Conservation (phyloP, 345 rosid genomes). For the Gossypium thurberi region DNA sequence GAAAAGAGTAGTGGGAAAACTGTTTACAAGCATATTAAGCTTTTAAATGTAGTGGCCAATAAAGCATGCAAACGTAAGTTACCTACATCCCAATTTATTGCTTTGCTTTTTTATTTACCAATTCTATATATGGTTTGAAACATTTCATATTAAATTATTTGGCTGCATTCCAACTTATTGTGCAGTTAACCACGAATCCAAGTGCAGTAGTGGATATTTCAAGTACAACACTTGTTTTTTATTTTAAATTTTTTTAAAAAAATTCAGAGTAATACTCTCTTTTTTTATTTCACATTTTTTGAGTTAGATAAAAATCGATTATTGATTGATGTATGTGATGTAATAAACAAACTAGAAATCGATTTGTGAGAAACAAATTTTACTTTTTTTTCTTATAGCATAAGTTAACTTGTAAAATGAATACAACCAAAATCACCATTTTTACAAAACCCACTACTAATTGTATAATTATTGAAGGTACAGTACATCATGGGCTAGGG, state of each 20-base stretch:
- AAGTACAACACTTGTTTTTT: not conserved
- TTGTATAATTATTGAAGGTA: too few relatives aligned
- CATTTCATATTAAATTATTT: not conserved
- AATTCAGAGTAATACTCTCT: not conserved
- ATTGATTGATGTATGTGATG: too few relatives aligned
- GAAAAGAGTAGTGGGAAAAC: not conserved
- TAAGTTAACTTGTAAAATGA: too few relatives aligned
- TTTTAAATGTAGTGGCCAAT: not conserved
- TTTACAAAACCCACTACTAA: too few relatives aligned
- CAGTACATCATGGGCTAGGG: too few relatives aligned
- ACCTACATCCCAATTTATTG: not conserved
- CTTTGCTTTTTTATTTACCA: not conserved
- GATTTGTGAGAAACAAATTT: too few relatives aligned
- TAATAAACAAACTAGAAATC: too few relatives aligned
- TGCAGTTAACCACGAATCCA: slow-evolving; percentile 78
- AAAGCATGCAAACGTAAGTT: not conserved
- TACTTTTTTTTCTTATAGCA: too few relatives aligned
- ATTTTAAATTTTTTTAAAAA: rapidly evolving
- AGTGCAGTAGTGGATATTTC: slow-evolving; percentile 53
- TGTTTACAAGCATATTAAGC: not conserved
- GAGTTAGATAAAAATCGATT: too few relatives aligned
- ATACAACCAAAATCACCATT: too few relatives aligned
- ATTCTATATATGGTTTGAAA: not conserved
- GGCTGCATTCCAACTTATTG: not conserved
- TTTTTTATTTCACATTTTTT: not conserved